phyloP scores from a whole-genome alignment of 2,329 filamentous ascomycete genomes.

The Emergomyces orientalis region DNA sequence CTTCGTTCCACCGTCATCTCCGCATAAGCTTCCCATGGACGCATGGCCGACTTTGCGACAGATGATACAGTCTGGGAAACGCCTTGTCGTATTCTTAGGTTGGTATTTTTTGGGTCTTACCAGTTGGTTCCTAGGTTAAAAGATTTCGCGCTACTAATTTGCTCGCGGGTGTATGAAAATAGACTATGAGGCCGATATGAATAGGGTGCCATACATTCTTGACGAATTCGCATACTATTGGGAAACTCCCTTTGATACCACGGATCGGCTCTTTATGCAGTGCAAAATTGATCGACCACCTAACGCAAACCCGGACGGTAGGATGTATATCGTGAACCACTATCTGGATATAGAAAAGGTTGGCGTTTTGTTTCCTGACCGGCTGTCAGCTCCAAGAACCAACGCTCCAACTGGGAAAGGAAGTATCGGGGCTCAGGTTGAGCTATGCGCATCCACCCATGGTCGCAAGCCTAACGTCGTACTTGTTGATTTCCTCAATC shows the following conservation, averaged over 20 bases:
- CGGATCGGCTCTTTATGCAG: conserved; percentile 31
- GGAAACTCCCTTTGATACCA: conserved; percentile 39
- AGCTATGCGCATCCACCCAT: conserved; percentile 32
- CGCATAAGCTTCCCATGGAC: conserved; percentile 24
- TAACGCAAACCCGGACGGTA: conserved; percentile 28
- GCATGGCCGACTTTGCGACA: conserved; percentile 37
- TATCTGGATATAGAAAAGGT: conserved; percentile 38
- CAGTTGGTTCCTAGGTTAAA: too few relatives aligned
- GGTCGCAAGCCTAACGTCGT: conserved; percentile 35
- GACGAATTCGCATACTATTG: conserved; percentile 39
- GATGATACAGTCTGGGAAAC: conserved; percentile 34
- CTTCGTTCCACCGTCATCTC: conserved; percentile 30
- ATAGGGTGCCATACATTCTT: conserved; percentile 34
- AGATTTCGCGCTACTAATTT: background rate
- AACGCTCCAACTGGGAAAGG: conserved; percentile 36
- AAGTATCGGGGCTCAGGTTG: conserved; percentile 37
- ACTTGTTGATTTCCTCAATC: conserved; percentile 39
- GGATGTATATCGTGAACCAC: conserved; percentile 43
- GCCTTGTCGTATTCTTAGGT: conserved; percentile 39
- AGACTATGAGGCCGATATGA: conserved; percentile 36
- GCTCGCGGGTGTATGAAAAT: background rate
- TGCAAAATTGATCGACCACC: conserved; percentile 39
- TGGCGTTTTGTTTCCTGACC: conserved; percentile 37
- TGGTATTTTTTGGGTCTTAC: conserved; percentile 8
- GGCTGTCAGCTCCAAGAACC: conserved; percentile 30